Conservation (phyloP, 208 protist genomes). For the Acanthamoeba castellanii region DNA sequence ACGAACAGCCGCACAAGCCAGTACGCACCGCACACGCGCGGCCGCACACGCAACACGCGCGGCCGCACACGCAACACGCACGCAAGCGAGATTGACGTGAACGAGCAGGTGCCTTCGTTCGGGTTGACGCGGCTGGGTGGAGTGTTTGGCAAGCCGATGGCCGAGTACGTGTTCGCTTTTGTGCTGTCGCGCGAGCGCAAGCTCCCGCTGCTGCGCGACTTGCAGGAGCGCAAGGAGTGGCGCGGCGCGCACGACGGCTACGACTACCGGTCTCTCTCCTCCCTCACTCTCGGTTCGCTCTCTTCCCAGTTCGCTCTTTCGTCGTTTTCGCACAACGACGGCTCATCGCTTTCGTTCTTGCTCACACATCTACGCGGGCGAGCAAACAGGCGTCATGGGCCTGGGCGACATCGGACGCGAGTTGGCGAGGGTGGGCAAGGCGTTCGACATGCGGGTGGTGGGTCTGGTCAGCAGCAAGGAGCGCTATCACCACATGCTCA, state of each 20-base stretch:
- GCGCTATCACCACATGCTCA: background rate
- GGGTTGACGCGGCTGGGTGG: conserved; percentile 53
- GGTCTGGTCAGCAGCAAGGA: conserved; percentile 58
- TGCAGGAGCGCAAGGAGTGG: conserved; percentile 38
- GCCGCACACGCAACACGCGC: background rate
- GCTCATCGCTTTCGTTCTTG: background rate
- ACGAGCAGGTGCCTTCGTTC: background rate
- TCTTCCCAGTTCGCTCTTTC: background rate
- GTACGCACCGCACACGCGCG: background rate
- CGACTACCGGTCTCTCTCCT: conserved; percentile 47
- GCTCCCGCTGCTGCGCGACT: background rate
- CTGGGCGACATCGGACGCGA: conserved; percentile 44
- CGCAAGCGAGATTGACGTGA: background rate
- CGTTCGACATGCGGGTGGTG: conserved; percentile 57
- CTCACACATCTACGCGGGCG: background rate
- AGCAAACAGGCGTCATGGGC: conserved; percentile 34
- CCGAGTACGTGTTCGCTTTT: conserved; percentile 65
- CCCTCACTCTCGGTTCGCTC: background rate
- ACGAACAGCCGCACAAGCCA: background rate
- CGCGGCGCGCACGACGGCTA: conserved; percentile 41
- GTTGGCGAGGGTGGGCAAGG: conserved; percentile 1
- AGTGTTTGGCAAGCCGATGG: conserved; percentile 57
- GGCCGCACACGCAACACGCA: too few relatives aligned
- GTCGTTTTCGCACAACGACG: background rate
- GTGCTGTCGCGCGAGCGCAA: conserved; percentile 47